These are phyloP conservation scores for Candida sp. DNA, from an alignment of 1,139 yeast genomes.

Conservation along the genomic window DNA sequence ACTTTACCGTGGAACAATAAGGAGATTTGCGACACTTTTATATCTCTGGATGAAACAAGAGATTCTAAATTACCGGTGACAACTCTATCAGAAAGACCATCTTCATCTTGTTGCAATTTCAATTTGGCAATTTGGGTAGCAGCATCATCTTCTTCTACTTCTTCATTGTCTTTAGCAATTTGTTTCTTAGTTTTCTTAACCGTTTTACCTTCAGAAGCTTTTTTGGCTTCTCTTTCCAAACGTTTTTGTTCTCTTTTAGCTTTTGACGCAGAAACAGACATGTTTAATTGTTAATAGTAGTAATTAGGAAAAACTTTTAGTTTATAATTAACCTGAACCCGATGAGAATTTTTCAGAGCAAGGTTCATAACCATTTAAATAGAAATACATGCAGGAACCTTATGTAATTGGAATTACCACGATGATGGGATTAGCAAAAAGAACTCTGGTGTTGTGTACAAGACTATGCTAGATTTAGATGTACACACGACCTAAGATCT, in stretches of 20 bases:
- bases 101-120: slow-evolving; percentile 89
- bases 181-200: slow-evolving; percentile 60
- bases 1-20: slow-evolving; percentile 98
- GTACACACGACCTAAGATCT: too few relatives aligned
- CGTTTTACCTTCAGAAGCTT: slow-evolving; percentile 71
- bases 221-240: slow-evolving; percentile 57
- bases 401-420: too few relatives aligned
- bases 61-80: slow-evolving; percentile 97
- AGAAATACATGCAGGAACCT: too few relatives aligned
- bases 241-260: slow-evolving; percentile 96
- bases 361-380: background rate
- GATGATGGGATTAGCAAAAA: too few relatives aligned
- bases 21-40: slow-evolving; percentile 86
- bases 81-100: slow-evolving; percentile 95
- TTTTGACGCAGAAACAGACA: slow-evolving; percentile 81
- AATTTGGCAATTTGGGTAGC: slow-evolving; percentile 80
- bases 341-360: background rate
- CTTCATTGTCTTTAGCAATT: slow-evolving; percentile 55
- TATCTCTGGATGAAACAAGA: slow-evolving; percentile 86
- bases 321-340: background rate
- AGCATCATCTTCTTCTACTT: slow-evolving; percentile 57
- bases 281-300: slow-evolving; percentile 7
- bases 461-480: too few relatives aligned
- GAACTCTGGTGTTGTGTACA: too few relatives aligned
- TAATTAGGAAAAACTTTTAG: slow-evolving; percentile 1